Base-by-base conservation (phyloP, 805 yeast genomes). In the Cyberlindnera subsufficiens region DNA sequence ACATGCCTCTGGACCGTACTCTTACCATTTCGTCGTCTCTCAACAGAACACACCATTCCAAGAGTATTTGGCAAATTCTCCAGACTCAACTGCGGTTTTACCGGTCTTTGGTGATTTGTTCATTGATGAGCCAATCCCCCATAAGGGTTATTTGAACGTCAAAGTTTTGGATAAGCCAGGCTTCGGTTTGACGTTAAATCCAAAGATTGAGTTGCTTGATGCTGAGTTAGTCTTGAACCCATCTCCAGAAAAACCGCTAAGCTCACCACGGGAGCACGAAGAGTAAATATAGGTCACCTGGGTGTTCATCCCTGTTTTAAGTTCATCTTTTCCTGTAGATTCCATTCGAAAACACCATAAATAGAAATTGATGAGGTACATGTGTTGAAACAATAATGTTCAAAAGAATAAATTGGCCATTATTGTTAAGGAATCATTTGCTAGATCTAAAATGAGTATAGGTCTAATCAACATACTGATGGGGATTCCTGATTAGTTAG, bases 1-100 rank as follows among this genome's bases (percentile, higher is more conserved):
- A 30, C 77, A 72, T 50, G 77, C 77, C 30, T 67, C 74, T n/a
- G 77, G 77, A 44, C 74, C 76, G 33, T 72, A 72, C 57, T 70
- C 75, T 5, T 71, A 72, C 56, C 77, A 72, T 53, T 71, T 71
- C 49, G 75, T 71, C 38, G 69, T 68, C 15, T 67, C 74, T 13
- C 77, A 71, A 50, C 64, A 64, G 46, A 72, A 72, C 54, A 71
- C 77, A 27, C 77, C 77, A 35, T 72, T 72, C 67, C 77, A 72
- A 53, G 77, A 72, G 54, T 72, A 72, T 47, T 58, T 72, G 39
- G 73, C 75, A 42, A 72, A 71, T 56, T 71, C 76, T 4, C 76
- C 76, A 38, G 76, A 72, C 46, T 65, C 74, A 8, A 60, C 56
- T 37, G 53, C 66, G 32, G 71, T 70, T 11, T 53, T 67, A 35